Evolutionary conservation across 2,329 filamentous ascomycete species (phyloP).

Genomic region (Xylariaceae sp.): DNA sequence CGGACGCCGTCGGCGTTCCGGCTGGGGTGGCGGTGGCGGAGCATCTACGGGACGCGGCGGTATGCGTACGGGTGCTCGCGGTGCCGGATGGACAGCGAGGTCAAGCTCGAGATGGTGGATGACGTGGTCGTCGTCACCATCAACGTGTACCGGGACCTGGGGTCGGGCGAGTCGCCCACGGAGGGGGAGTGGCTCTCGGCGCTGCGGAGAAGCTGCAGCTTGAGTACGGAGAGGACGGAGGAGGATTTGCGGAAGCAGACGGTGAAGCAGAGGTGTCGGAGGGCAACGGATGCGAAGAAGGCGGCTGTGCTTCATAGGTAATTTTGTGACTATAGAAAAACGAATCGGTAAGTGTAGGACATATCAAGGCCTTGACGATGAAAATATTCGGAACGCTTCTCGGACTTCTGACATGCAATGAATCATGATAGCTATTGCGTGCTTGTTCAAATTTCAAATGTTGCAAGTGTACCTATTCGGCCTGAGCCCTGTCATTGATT

Average conservation of each 20-base stretch:
- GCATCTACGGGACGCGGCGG: neutral
- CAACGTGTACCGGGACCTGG: neutral
- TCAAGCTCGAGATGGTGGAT: neutral
- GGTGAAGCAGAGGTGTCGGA: neutral
- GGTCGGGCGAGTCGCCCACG: neutral
- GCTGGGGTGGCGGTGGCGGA: neutral
- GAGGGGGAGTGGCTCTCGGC: neutral
- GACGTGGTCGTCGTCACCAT: neutral
- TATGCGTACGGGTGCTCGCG: neutral
- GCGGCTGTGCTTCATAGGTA: neutral
- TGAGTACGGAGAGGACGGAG: neutral
- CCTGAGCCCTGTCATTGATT: too few species aligned
- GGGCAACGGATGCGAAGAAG: constrained; percentile 1
- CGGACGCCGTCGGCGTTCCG: neutral
- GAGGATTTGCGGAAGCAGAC: neutral
- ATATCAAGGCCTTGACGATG: too few species aligned
- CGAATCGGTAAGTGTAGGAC: too few species aligned
- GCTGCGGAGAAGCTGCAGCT: neutral
- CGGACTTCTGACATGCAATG: too few species aligned
- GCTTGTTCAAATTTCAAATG: too few species aligned
- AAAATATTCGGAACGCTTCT: too few species aligned
- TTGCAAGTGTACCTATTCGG: too few species aligned
- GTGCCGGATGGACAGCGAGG: neutral
- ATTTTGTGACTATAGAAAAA: too few species aligned
- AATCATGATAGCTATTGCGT: too few species aligned